phyloP scores from a whole-genome alignment of 2,329 filamentous ascomycete species.

The Phaeosphaeria sp. region DNA sequence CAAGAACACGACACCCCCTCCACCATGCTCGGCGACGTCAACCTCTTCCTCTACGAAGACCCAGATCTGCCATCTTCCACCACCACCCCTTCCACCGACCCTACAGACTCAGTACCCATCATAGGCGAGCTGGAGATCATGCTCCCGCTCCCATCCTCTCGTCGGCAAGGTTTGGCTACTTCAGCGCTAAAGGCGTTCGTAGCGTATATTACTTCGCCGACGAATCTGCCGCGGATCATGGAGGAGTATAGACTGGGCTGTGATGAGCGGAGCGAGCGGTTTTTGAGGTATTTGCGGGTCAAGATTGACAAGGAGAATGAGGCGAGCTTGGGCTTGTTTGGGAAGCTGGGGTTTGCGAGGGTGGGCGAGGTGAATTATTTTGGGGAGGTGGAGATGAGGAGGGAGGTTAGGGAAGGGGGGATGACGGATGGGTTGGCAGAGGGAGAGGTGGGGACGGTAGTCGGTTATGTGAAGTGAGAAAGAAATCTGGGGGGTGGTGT shows the following conservation, averaged over 20 bases:
- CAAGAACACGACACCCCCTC: constrained; percentile 59
- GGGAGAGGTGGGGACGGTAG: background rate
- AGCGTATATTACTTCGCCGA: constrained; percentile 63
- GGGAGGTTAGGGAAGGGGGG: background rate
- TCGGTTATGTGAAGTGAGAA: background rate
- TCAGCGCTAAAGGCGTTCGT: constrained; percentile 73
- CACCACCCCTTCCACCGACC: constrained; percentile 4
- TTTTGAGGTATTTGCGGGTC: constrained; percentile 60
- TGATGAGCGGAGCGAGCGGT: constrained; percentile 13
- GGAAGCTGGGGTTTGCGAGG: constrained; percentile 64
- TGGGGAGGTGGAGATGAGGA: constrained; percentile 65
- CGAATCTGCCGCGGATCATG: constrained; percentile 62
- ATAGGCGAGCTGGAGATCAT: constrained; percentile 86
- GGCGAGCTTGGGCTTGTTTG: constrained; percentile 66
- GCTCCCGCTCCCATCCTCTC: constrained; percentile 69
- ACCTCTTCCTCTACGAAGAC: constrained; percentile 71
- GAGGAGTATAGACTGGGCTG: constrained; percentile 56
- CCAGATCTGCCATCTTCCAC: background rate
- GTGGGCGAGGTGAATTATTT: constrained; percentile 66
- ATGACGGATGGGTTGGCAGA: background rate
- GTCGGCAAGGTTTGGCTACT: constrained; percentile 69
- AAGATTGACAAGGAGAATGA: constrained; percentile 67
- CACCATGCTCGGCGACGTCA: constrained; percentile 58
- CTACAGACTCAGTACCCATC: constrained; percentile 30
- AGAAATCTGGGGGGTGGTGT: background rate